phyloP scores from a whole-genome alignment of 2,329 filamentous ascomycete genomes.

The Chrysosporium keratinophilum region DNA sequence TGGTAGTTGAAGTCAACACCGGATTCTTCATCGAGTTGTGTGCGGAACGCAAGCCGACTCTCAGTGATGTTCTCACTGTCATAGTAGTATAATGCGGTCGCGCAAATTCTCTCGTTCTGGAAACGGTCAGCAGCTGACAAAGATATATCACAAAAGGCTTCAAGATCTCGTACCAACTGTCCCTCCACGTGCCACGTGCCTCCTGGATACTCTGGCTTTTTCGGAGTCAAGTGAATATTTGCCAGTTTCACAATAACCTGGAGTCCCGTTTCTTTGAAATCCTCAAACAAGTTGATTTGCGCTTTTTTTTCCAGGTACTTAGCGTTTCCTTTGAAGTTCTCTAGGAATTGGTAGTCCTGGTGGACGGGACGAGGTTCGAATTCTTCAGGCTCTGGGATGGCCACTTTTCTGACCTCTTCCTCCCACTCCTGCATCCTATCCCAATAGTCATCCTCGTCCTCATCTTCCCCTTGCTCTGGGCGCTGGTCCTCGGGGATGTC shows the following conservation, averaged over 20 bases:
- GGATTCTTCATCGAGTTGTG: slow-evolving; percentile 26
- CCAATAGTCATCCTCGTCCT: slow-evolving; percentile 13
- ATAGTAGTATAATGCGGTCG: slow-evolving; percentile 54
- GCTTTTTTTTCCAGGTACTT: slow-evolving; percentile 20
- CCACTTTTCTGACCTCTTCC: slow-evolving; percentile 13
- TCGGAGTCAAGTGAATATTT: slow-evolving; percentile 49
- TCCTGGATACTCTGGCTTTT: slow-evolving; percentile 45
- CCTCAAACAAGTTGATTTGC: slow-evolving; percentile 18
- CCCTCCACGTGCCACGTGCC: slow-evolving; percentile 41
- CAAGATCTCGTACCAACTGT: slow-evolving; percentile 23
- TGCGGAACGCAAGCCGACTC: slow-evolving; percentile 43
- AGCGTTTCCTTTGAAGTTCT: background rate
- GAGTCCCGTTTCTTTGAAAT: slow-evolving; percentile 34
- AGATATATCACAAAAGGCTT: background rate
- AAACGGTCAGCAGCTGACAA: background rate
- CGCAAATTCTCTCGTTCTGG: slow-evolving; percentile 54
- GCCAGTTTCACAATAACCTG: slow-evolving; percentile 57
- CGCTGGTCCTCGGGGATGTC: slow-evolving; percentile 17
- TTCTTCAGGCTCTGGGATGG: slow-evolving; percentile 16
- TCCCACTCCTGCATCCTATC: slow-evolving; percentile 3
- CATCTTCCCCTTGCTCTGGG: slow-evolving; percentile 7
- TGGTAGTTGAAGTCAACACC: slow-evolving; percentile 26
- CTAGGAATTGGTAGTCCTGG: background rate
- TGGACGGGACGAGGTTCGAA: slow-evolving; percentile 12
- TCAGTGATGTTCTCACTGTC: slow-evolving; percentile 51